A percentile compares a stretch with the other conserved stretches of the same genome.
Evolutionary conservation across 176 grass and related monocot genomes (phyloP).

Genomic region (Carex myosuroides): DNA sequence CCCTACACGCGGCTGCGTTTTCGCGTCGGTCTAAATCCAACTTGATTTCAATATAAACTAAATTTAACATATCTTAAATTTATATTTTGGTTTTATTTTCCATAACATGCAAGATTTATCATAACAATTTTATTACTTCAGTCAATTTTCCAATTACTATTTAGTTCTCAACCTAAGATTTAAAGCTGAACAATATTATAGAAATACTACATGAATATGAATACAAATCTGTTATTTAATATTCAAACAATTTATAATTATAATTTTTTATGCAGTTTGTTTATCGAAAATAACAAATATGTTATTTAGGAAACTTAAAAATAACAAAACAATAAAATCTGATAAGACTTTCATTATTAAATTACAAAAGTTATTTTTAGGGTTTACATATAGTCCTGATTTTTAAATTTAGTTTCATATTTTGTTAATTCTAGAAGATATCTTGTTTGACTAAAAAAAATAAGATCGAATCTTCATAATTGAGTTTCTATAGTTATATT

Average conservation of each 20-base stretch:
- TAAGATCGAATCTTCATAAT: neutral
- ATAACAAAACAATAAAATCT: neutral
- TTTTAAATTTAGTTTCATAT: neutral
- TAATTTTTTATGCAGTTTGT: neutral
- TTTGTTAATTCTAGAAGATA: neutral
- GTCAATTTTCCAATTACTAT: neutral
- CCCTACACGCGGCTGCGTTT: too few relatives aligned
- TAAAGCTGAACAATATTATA: too few relatives aligned
- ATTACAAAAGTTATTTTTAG: neutral
- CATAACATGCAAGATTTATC: neutral
- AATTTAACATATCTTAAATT: neutral
- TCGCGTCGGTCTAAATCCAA: neutral
- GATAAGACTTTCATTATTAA: too few relatives aligned
- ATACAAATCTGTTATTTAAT: neutral
- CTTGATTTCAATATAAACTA: neutral
- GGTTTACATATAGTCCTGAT: neutral
- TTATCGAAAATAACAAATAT: neutral
- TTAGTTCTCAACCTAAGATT: neutral
- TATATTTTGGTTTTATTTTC: neutral
- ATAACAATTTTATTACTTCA: neutral
- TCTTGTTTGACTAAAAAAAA: neutral
- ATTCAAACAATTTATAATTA: neutral
- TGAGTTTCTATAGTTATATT: neutral
- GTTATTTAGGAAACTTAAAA: neutral
- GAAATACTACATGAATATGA: too few relatives aligned